Evolutionary conservation across 202 grass and related monocot genomes (phyloP), one percentile per base, ranked within the genome.

Genomic region (Setaria viridis): DNA sequence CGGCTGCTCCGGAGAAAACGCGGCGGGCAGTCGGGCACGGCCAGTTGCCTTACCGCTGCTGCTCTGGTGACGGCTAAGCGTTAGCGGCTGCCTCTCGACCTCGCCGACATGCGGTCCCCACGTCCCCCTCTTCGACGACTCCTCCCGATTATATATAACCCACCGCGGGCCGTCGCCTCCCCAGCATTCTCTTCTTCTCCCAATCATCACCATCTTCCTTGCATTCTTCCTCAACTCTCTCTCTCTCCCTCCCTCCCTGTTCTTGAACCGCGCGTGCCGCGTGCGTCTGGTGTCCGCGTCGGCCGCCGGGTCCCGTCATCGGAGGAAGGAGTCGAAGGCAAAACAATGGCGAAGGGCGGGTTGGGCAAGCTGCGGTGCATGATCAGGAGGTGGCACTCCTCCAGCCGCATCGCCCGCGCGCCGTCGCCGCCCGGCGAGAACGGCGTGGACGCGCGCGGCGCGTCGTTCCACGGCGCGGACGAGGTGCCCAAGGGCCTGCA

Each of bases 341-440:
- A 14, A 19, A 17, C 21, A 33, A 91, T 87, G 90, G 89, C 74
- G 33, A 92, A 91, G 74, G 86, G 92, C 14, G 87, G 88, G 68
- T 82, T 97, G 80, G 87, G 90, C 59, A 94, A 94, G 92, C 90
- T 97, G 11, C 85, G 88, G 80, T 87, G 94, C 81, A 94, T 94
- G 86, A 90, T 97, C 65, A 67, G 72, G 86, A 77, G 94, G 81
- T 97, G 94, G 94, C 86, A 97, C 86, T 94, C 94, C 0, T 89
- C 92, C 9, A 83, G 89, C 74, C 88, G 90, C 35, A 82, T 97
- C 74, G 49, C 82, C 11, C 88, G 84, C 6, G 79, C 81, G 11
- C 80, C 90, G n/a, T 51, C 56, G 17, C 45, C 56, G 17, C 51
- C 70, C 20, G 62, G 42, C 4, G 53, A 21, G 5, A 32, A 32